Evolutionary conservation across 225 moss, liverwort and hornwort species (phyloP).

Genomic region (Sphagnum tenellum): DNA sequence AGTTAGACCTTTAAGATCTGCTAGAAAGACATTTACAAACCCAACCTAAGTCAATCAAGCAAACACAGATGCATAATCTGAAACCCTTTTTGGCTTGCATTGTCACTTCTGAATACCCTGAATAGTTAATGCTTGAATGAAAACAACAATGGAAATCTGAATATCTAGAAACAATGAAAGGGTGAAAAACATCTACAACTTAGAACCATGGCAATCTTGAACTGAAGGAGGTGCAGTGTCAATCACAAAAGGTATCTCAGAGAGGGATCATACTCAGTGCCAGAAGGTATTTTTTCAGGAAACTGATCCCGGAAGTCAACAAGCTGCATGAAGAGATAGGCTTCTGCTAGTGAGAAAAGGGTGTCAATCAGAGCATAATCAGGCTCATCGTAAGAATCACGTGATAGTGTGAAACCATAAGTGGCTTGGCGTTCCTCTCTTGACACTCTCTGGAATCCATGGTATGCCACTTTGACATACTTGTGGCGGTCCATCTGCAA

Average conservation of each 20-base stretch:
- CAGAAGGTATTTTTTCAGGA: conserved; percentile 46
- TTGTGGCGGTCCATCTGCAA: conserved; percentile 97
- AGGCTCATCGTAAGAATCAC: conserved; percentile 95
- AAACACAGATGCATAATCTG: too few relatives aligned
- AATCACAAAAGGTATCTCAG: too few relatives aligned
- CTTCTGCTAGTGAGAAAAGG: conserved; percentile 85
- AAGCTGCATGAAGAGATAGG: conserved; percentile 91
- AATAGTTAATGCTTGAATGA: too few relatives aligned
- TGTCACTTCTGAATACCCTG: too few relatives aligned
- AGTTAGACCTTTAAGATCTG: too few relatives aligned
- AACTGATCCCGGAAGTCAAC: conserved; percentile 75
- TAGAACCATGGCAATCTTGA: too few relatives aligned
- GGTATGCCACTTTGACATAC: conserved; percentile 95
- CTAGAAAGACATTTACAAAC: too few relatives aligned
- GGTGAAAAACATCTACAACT: too few relatives aligned
- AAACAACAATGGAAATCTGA: not conserved
- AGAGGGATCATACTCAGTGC: not conserved
- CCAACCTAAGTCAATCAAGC: too few relatives aligned
- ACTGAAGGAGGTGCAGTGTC: too few relatives aligned
- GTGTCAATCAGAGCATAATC: conserved; percentile 94
- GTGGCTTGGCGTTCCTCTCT: conserved; percentile 68
- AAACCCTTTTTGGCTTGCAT: too few relatives aligned
- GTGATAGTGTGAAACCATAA: conserved; percentile 73
- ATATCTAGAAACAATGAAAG: too few relatives aligned
- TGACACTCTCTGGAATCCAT: conserved; percentile 71